Percentiles rank a stretch among this genome's conserved stretches.
These are phyloP conservation scores for Scheffersomyces quercinus DNA, from an alignment of 1,139 yeast species.

Conservation along the genomic window DNA sequence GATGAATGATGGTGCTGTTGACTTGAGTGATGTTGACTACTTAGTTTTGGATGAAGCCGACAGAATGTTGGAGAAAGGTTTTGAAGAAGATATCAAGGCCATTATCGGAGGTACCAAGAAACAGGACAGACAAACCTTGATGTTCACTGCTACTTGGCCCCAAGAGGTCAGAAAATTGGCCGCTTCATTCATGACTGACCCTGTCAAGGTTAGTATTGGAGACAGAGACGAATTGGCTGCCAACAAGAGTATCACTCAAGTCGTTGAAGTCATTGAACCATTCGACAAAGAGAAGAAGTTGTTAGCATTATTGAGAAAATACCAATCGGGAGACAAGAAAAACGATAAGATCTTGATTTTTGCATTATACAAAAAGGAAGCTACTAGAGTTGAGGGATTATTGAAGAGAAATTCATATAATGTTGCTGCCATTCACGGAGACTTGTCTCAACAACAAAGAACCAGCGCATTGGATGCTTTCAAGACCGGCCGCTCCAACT, in stretches of 20 bases:
- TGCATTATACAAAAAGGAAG: conserved; percentile 96
- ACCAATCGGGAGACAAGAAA: conserved; percentile 64
- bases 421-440: conserved; percentile 96
- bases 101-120: conserved; percentile 61
- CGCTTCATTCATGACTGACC: conserved; percentile 71
- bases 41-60: conserved; percentile 96
- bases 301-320: conserved; percentile 68
- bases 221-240: conserved; percentile 93
- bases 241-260: conserved; percentile 88
- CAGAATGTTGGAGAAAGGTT: conserved; percentile 94
- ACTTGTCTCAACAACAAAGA: conserved; percentile 88
- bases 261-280: conserved; percentile 91
- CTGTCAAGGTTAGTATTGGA: conserved; percentile 90
- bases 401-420: conserved; percentile 71
- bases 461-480: conserved; percentile 83
- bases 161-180: conserved; percentile 93
- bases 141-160: conserved; percentile 92
- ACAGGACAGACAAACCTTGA: conserved; percentile 69
- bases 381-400: conserved; percentile 81
- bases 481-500: conserved; percentile 74
- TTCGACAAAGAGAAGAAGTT: conserved; percentile 76
- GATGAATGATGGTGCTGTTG: conserved; percentile 82
- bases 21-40: conserved; percentile 67
- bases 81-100: conserved; percentile 90
- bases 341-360: conserved; percentile 85